Conservation (phyloP, 805 yeast species). For the Clavispora fructus region DNA sequence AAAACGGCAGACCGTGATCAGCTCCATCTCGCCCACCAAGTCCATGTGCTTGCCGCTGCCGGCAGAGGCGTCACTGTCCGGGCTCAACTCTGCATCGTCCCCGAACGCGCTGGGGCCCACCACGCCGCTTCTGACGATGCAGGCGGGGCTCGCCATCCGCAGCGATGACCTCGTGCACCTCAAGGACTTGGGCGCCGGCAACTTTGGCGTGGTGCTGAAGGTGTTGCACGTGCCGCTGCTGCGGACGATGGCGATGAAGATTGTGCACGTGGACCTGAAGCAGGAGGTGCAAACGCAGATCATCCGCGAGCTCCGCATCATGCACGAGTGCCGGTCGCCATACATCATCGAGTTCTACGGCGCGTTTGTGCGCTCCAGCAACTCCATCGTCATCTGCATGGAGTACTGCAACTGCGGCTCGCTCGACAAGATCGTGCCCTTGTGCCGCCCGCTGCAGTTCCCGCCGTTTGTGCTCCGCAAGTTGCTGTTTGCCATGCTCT, state of each 20-base stretch:
- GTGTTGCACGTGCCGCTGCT: conserved; percentile 87
- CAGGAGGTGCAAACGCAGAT: conserved; percentile 76
- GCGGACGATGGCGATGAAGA: conserved; percentile 84
- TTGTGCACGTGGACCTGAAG: conserved; percentile 80
- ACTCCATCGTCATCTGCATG: conserved; percentile 86
- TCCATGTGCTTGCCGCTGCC: conserved; percentile 12
- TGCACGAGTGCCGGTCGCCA: conserved; percentile 84
- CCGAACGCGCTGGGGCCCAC: conserved; percentile 9
- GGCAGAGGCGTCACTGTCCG: neutral
- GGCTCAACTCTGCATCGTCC: neutral
- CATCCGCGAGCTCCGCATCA: conserved; percentile 78
- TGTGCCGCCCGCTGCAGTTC: conserved; percentile 32
- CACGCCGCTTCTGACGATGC: conserved; percentile 32
- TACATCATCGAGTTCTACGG: conserved; percentile 89
- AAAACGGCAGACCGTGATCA: conserved; percentile 38
- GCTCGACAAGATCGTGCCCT: conserved; percentile 69
- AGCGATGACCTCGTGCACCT: conserved; percentile 67
- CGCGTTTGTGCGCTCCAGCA: conserved; percentile 60
- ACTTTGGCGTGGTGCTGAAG: conserved; percentile 87
- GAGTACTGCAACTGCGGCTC: conserved; percentile 96
- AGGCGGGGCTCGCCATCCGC: conserved; percentile 23
- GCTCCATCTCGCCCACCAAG: conserved; percentile 39
- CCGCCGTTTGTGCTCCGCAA: conserved; percentile 67
- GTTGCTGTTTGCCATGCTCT: conserved; percentile 68
- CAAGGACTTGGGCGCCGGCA: conserved; percentile 84